Evolutionary conservation across 352 stramenopile genomes (phyloP), one percentile per base, ranked within the genome.

Genomic region (Globisporangium iwayamae): DNA sequence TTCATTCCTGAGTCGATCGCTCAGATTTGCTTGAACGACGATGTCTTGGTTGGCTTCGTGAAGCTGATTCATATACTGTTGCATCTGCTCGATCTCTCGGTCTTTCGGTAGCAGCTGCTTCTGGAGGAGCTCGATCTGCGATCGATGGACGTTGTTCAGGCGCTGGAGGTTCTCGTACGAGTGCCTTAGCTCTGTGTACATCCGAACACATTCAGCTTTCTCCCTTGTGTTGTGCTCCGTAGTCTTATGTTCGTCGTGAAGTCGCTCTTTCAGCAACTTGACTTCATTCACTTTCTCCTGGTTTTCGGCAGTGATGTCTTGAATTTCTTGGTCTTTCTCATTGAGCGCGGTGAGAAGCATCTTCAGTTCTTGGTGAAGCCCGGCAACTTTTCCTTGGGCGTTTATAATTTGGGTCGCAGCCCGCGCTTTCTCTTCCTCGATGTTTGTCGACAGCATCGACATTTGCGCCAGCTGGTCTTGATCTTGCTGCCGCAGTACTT

Each of bases 81-180:
- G 78, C 78, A 90, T 90, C 39, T 89, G 70, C 4, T 78, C 70
- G 3, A 90, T 51, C 36, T 90, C 81, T 9, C 71, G 67, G 36
- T 92, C 81, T 64, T 92, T 92, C 4, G 83, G 79, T 0, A 89
- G 32, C n/a, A 92, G 60, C 52, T 87, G 81, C 5, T 80, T 82
- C 60, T 92, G 81, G 4, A 92, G 55, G 20, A 92, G 66, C 58
- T 90, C 81, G 30, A 90, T 77, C 43, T 92, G 83, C 6, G 83
- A 92, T 2, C 80, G 78, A 63, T 92, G 83, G 0, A 90, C 81
- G n/a, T 72, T 74, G 52, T 90, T 87, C 25, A 92, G 60, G 0
- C 81, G 81, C 68, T 85, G 66, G 11, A 92, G 70, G 38, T 87
- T 85, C 34, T 84, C 75, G 1, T 75, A 69, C 43, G 77, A 43